Evolutionary conservation across 768 basidiomycete species (phyloP).

Genomic region (Lanmaoa pseudosensibilis): DNA sequence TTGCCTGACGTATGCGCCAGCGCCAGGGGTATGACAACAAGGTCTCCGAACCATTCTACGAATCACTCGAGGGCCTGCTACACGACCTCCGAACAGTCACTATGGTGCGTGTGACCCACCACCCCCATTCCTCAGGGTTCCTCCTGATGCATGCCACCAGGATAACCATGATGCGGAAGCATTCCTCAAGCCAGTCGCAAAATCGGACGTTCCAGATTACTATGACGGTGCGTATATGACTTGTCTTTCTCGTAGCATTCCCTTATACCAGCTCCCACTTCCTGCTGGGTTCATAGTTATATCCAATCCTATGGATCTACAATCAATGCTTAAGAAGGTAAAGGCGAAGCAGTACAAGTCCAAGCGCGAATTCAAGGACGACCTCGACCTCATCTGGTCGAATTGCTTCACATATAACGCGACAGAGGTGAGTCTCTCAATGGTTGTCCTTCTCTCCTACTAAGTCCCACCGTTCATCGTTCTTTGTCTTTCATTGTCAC

Average conservation of each 20-base stretch:
- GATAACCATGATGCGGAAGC: conserved; percentile 90
- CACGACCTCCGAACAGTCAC: conserved; percentile 79
- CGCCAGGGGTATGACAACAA: conserved; percentile 59
- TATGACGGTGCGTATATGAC: conserved; percentile 66
- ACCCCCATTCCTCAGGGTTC: conserved; percentile 24
- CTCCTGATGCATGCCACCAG: conserved; percentile 39
- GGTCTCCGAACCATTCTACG: conserved; percentile 87
- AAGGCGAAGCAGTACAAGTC: conserved; percentile 91
- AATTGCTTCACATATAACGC: conserved; percentile 95
- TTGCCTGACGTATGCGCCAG: conserved; percentile 35
- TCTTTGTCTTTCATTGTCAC: conserved; percentile 1
- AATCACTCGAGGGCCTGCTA: conserved; percentile 87
- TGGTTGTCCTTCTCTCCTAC: neutral
- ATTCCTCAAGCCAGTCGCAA: conserved; percentile 91
- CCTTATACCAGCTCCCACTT: conserved; percentile 1
- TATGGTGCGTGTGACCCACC: conserved; percentile 45
- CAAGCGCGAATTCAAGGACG: conserved; percentile 90
- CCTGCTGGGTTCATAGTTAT: conserved; percentile 62
- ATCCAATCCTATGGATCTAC: conserved; percentile 92
- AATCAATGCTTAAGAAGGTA: conserved; percentile 90
- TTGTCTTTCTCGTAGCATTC: neutral
- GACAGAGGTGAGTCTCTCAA: conserved; percentile 65
- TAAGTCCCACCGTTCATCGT: neutral
- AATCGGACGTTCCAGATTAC: conserved; percentile 89
- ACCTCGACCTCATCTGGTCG: conserved; percentile 95